A percentile compares a stretch with the other conserved stretches of the same genome.
Evolutionary conservation across 306 rosid species (phyloP).

Genomic region (Quillaja saponaria): DNA sequence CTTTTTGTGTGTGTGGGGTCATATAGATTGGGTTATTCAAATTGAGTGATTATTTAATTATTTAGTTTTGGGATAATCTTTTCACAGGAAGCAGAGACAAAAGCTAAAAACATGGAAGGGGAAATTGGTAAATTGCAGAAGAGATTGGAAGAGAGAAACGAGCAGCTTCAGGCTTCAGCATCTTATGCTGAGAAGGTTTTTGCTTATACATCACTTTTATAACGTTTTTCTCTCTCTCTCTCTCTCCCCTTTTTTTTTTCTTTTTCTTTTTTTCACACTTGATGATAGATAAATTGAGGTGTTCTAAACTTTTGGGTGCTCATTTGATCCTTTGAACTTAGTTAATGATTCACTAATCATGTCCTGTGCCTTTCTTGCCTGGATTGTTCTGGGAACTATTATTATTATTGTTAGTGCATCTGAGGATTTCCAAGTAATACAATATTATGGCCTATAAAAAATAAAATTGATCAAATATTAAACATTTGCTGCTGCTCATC

Average conservation of each 20-base stretch:
- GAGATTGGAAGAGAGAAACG: slow-evolving; percentile 65
- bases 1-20: slow-evolving; percentile 52
- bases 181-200: slow-evolving; percentile 70
- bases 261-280: slow-evolving; percentile 20
- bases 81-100: slow-evolving; percentile 78
- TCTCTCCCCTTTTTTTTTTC: too few relatives aligned
- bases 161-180: slow-evolving; percentile 71
- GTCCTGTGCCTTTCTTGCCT: slow-evolving; percentile 24
- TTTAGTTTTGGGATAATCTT: slow-evolving; percentile 20
- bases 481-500: slow-evolving; percentile 26
- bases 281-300: slow-evolving; percentile 4
- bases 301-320: slow-evolving; percentile 13
- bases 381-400: slow-evolving; percentile 6
- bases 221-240: neutral
- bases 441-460: too few relatives aligned
- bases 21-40: slow-evolving; percentile 18
- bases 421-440: slow-evolving; percentile 22
- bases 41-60: slow-evolving; percentile 26
- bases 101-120: slow-evolving; percentile 77
- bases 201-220: slow-evolving; percentile 13
- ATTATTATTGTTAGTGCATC: slow-evolving; percentile 10
- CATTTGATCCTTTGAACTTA: slow-evolving; percentile 5
- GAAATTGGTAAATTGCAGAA: slow-evolving; percentile 64
- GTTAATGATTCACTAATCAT: slow-evolving; percentile 26
- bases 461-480: slow-evolving; percentile 21